A percentile compares a stretch with the other conserved stretches of the same genome.
Evolutionary conservation across 176 grass and related monocot genomes (phyloP).

Genomic region (Typha latifolia): DNA sequence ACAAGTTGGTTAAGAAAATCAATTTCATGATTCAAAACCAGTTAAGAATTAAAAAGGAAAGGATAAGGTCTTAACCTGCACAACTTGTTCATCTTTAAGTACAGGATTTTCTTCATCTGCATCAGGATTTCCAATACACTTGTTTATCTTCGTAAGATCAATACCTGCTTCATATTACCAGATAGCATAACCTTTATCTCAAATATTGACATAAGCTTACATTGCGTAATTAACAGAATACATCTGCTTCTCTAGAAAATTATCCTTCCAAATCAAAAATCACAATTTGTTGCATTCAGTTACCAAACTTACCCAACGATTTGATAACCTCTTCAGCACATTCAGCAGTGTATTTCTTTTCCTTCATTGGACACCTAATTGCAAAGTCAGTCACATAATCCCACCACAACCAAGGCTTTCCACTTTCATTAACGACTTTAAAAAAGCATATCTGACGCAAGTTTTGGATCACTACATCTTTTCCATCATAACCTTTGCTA

Average conservation of each 20-base stretch:
- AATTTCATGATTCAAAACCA: background rate
- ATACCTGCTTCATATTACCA: slow-evolving; percentile 35
- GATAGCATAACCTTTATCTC: slow-evolving; percentile 8
- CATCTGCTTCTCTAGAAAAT: background rate
- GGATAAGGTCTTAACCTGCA: slow-evolving; percentile 40
- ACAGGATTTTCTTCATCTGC: slow-evolving; percentile 77
- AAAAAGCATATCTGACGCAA: slow-evolving; percentile 71
- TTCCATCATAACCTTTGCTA: slow-evolving; percentile 90
- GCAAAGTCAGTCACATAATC: slow-evolving; percentile 86
- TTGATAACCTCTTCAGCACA: slow-evolving; percentile 75
- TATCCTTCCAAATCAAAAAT: background rate
- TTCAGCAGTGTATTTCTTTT: slow-evolving; percentile 84
- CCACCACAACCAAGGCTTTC: slow-evolving; percentile 88
- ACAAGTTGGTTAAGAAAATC: background rate
- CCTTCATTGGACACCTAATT: slow-evolving; percentile 81
- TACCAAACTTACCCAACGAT: slow-evolving; percentile 55
- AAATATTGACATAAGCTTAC: background rate
- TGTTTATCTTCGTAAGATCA: slow-evolving; percentile 72
- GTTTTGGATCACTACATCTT: slow-evolving; percentile 87
- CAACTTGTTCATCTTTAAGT: slow-evolving; percentile 86
- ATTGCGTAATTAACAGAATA: too few species aligned
- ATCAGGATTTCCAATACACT: slow-evolving; percentile 71
- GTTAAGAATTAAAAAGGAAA: background rate
- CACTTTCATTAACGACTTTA: slow-evolving; percentile 61
- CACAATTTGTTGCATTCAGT: background rate